Evolutionary conservation across 192 early-diverging fungal species (phyloP).

Genomic region (Cetraspora pellucida): DNA sequence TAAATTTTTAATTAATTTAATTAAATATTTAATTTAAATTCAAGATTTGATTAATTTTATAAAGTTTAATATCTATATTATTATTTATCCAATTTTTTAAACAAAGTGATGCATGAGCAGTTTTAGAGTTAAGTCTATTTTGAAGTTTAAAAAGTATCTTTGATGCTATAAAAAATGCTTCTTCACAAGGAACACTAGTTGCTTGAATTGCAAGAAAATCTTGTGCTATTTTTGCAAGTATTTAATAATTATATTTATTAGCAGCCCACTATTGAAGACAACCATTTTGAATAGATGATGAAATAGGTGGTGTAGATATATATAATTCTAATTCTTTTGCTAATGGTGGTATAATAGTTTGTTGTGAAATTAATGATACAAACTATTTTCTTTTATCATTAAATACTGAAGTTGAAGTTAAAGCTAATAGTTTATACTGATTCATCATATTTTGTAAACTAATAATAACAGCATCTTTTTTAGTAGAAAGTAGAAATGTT

Average conservation of each 20-base stretch:
- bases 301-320: no score
- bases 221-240: slow-evolving; percentile 9
- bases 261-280: background rate
- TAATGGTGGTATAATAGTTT: no score
- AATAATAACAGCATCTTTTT: background rate
- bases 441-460: background rate
- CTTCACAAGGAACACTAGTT: slow-evolving; percentile 28
- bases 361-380: no score
- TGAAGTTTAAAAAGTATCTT: background rate
- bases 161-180: background rate
- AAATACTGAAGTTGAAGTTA: no score
- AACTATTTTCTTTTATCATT: no score
- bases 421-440: background rate
- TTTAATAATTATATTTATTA: background rate
- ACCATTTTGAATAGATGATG: background rate
- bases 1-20: no score
- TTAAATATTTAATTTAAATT: no score
- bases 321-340: slow-evolving; percentile 15
- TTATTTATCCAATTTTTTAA: slow-evolving; percentile 20
- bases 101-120: slow-evolving; percentile 13
- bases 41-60: no score
- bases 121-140: background rate
- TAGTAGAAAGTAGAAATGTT: background rate
- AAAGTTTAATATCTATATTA: no score
- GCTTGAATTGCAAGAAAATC: slow-evolving; percentile 21